Base-by-base conservation (phyloP, 2,329 filamentous ascomycete genomes). In the Exserohilum rostratum region DNA sequence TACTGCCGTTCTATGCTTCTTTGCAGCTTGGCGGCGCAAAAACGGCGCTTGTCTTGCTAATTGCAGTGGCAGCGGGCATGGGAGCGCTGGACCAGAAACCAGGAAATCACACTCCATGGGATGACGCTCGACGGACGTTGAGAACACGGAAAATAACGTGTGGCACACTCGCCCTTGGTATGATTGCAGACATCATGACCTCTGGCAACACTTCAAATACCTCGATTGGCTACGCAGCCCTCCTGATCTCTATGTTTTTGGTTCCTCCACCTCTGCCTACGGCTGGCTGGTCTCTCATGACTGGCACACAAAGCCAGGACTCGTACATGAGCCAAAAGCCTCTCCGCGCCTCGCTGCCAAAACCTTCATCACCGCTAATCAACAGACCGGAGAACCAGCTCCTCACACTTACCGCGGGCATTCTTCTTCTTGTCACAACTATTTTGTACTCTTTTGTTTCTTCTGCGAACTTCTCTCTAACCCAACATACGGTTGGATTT, bases 1-100 rank as follows among this genome's bases (percentile, higher is more conserved):
- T 77, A 3, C 64, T 87, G 27, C 85, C 85, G 0, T 82, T 85
- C 62, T 86, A 84, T 64, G 82, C 84, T 7, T 70, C 81, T 0
- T 75, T 84, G 58, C 79, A 84, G 52, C 68, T 86, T 11, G 84
- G 83, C 7, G 83, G 81, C 11, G 77, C 80, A 52, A 74, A 81
- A 48, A 80, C 81, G n/a, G 81, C 81, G 10, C 70, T 85, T n/a
- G 59, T 80, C 2, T 59, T 86, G 25, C 70, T 85, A 38, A 68
- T 79, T 30, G 77, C 79, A 6, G 60, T 77, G 2, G 76, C 80
- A 6, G 77, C 80, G 12, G 80, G 79, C 6, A 53, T 85, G 18
- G 72, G 70, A 17, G 59, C 62, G 22, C 55, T 71, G 10, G 68
- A 71, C 30, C 67, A 65, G 31, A 71, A 60, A 47, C 69, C 66